Percentiles rank a stretch among this genome's conserved stretches.
Conservation (phyloP, 192 early-diverging fungal species). For the Globomyces pollinis-pini region DNA sequence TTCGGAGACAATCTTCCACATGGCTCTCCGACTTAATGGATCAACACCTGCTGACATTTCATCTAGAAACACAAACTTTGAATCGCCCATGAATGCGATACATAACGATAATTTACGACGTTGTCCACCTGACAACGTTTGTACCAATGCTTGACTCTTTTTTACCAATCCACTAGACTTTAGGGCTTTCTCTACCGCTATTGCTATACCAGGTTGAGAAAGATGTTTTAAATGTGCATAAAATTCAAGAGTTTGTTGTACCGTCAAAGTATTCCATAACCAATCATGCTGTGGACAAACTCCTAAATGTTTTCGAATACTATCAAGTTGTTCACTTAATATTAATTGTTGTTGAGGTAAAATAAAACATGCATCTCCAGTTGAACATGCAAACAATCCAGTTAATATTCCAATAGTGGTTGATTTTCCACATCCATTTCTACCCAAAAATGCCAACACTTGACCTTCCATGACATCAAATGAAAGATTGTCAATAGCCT, state of each 20-base stretch:
- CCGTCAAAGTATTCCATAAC: constrained; percentile 64
- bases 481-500: too few relatives aligned
- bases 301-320: constrained; percentile 62
- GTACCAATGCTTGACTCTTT: background rate
- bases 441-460: constrained; percentile 56
- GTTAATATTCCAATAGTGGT: constrained; percentile 71
- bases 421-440: constrained; percentile 70
- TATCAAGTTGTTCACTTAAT: constrained; percentile 41
- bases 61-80: constrained; percentile 39
- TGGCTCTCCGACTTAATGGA: constrained; percentile 29
- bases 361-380: constrained; percentile 55
- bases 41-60: constrained; percentile 60
- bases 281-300: constrained; percentile 75
- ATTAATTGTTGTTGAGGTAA: constrained; percentile 44
- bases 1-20: constrained; percentile 49
- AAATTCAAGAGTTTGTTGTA: constrained; percentile 58
- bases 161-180: background rate
- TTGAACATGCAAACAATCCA: constrained; percentile 55
- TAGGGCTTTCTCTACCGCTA: background rate
- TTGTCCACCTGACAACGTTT: constrained; percentile 51
- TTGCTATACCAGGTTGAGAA: constrained; percentile 13
- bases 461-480: too few relatives aligned
- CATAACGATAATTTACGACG: constrained; percentile 63
- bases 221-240: constrained; percentile 71
- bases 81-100: constrained; percentile 67